These are phyloP conservation scores for Barnettozyma sp. DNA, from an alignment of 805 yeast genomes.

Conservation along the genomic window DNA sequence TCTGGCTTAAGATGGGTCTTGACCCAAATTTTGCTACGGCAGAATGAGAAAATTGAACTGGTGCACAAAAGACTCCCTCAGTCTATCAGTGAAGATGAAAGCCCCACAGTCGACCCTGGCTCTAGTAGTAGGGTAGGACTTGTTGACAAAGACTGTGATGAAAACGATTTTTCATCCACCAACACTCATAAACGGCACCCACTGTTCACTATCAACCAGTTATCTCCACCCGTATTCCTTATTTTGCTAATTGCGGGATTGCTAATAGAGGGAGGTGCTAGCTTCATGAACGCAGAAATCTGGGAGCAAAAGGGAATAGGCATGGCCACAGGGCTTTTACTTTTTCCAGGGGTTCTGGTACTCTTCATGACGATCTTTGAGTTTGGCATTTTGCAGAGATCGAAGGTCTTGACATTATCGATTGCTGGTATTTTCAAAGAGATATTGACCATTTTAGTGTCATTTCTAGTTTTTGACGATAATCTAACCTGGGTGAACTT, in stretches of 20 bases:
- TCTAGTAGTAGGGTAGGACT: too few species aligned
- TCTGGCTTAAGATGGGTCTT: slow-evolving; percentile 94
- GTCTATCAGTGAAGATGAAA: too few species aligned
- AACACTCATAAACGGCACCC: slow-evolving; percentile 48
- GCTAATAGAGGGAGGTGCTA: slow-evolving; percentile 57
- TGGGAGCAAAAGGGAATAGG: slow-evolving; percentile 59
- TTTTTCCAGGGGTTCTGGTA: slow-evolving; percentile 81
- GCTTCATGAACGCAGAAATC: slow-evolving; percentile 46
- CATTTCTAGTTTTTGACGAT: slow-evolving; percentile 70
- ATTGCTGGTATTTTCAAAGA: slow-evolving; percentile 94
- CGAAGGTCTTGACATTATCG: slow-evolving; percentile 79
- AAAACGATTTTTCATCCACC: too few species aligned
- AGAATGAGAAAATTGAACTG: slow-evolving; percentile 5
- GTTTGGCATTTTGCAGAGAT: slow-evolving; percentile 70
- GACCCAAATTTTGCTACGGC: slow-evolving; percentile 65
- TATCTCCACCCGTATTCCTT: slow-evolving; percentile 79
- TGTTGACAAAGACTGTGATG: not conserved
- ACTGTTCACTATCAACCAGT: slow-evolving; percentile 70
- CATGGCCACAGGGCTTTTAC: slow-evolving; percentile 48
- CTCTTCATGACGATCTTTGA: slow-evolving; percentile 87
- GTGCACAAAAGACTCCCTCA: slow-evolving; percentile 4
- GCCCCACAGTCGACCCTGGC: too few species aligned
- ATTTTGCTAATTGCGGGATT: slow-evolving; percentile 57
- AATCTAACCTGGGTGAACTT: slow-evolving; percentile 57
- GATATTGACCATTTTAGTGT: slow-evolving; percentile 67